A percentile compares a stretch with the other conserved stretches of the same genome.
These are phyloP conservation scores for Myxozyma sirexii DNA, from an alignment of 805 yeast genomes.

Conservation along the genomic window DNA sequence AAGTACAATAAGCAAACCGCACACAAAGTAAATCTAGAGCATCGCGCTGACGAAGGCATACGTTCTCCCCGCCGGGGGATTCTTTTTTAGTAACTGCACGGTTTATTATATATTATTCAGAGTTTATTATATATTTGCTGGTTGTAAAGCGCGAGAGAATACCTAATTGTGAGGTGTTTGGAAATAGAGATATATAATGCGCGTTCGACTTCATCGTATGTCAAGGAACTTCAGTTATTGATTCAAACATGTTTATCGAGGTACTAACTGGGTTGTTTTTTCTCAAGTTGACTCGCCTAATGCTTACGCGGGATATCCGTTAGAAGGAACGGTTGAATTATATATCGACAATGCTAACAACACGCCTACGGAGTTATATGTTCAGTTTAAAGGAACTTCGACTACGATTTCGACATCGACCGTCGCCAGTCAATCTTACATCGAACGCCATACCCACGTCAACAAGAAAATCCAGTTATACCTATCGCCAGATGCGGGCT, in stretches of 20 bases:
- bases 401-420: constrained; percentile 4
- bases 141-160: too few relatives aligned
- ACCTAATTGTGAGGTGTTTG: too few relatives aligned
- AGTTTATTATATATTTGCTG: too few relatives aligned
- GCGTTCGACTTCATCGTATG: constrained; percentile 5
- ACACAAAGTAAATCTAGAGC: too few relatives aligned
- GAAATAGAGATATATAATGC: not conserved
- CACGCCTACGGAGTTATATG: constrained; percentile 9
- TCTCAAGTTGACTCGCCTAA: constrained; percentile 8
- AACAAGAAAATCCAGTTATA: constrained; percentile 1
- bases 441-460: constrained; percentile 11
- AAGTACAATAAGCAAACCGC: too few relatives aligned
- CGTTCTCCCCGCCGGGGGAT: too few relatives aligned
- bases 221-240: too few relatives aligned
- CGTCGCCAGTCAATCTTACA: not conserved
- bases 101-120: too few relatives aligned
- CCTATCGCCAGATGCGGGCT: not conserved
- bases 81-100: too few relatives aligned
- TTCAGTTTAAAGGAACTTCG: constrained; percentile 21
- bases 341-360: constrained; percentile 9
- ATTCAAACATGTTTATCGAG: too few relatives aligned
- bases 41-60: too few relatives aligned
- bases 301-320: constrained; percentile 15
- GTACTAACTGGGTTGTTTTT: too few relatives aligned
- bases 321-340: constrained; percentile 8